Base-by-base conservation (phyloP, 108 stramenopile species). In the Skeletonema marinoi region DNA sequence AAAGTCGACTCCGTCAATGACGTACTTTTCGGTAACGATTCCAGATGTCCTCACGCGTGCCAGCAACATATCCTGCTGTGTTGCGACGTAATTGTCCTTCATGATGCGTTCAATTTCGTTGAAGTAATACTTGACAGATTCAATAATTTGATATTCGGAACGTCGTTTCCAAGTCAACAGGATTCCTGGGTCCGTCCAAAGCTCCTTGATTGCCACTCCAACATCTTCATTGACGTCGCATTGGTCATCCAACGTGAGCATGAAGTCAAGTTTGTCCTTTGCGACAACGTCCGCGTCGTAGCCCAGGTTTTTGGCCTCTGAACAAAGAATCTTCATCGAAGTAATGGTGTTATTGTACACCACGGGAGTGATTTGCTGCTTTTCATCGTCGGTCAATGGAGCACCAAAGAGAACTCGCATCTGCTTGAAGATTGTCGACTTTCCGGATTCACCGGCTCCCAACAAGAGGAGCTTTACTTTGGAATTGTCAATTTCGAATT, bases 381-480 rank as follows among this genome's bases (percentile, higher is more conserved):
- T 81, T 69, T 96, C 91, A 31, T 96, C 95, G 32, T 93, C 95
- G 30, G 89, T 76, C 50, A 88, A 66, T 1, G 90, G 91, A 32
- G 88, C 70, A 41, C 95, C 95, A 71, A 92, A 86, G 4, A 96
- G 77, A 41, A 96, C 93, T 67, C 95, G 82, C 91, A 93, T 95
- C 75, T 99, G 97, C 85, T 98, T 99, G 64, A 98, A 96, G 60
- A 98, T 97, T 8, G 99, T 99, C 16, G 94, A 96, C 78, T 99
- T 99, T 41, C 99, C 99, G 56, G 97, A 98, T 86, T 99, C 98
- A 60, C 98, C 99, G 13, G 99, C 98, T 35, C 99, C 99, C 54
- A 99, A 78, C 73, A 99, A 79, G 19, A 99, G 82, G n/a, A 99
- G 91, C 82, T 99, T 99, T 63, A 99, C 91, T 65, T 96, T 96